Conservation (phyloP, 2,329 filamentous ascomycete species). For the Elsinoe batatas region DNA sequence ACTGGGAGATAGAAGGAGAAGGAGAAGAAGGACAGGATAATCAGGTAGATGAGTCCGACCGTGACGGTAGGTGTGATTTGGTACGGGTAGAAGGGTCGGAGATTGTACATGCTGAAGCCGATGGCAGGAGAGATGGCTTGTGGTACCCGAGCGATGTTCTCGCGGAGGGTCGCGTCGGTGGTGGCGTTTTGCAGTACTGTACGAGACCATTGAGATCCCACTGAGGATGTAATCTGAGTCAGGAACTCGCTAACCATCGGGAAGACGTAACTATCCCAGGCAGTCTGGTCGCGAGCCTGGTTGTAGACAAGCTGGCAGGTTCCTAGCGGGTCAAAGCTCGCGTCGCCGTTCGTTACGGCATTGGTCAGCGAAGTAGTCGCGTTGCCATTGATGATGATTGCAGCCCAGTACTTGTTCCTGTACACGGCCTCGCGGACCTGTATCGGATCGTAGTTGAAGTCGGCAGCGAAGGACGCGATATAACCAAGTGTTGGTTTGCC, state of each 20-base stretch:
- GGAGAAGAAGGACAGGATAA: constrained; percentile 58
- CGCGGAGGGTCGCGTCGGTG: constrained; percentile 29
- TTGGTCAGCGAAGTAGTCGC: constrained; percentile 48
- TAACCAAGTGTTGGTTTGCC: constrained; percentile 40
- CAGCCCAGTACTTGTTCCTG: constrained; percentile 49
- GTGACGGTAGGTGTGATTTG: constrained; percentile 48
- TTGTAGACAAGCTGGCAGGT: constrained; percentile 49
- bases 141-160: constrained; percentile 38
- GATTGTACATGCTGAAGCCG: constrained; percentile 46
- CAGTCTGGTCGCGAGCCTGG: constrained; percentile 47
- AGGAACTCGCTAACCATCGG: constrained; percentile 43
- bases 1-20: constrained; percentile 57
- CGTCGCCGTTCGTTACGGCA: constrained; percentile 46
- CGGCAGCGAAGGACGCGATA: constrained; percentile 36
- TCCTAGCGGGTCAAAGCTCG: constrained; percentile 50
- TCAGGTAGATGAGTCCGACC: constrained; percentile 56
- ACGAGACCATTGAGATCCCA: constrained; percentile 39
- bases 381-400: constrained; percentile 53
- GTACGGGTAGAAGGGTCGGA: constrained; percentile 50
- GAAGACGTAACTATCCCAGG: constrained; percentile 43
- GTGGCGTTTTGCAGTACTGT: constrained; percentile 33
- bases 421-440: constrained; percentile 50
- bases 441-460: constrained; percentile 48
- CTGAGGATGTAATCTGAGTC: constrained; percentile 36
- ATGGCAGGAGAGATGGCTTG: constrained; percentile 48